Evolutionary conservation across 192 early-diverging fungal species (phyloP).

Genomic region (Geranomyces michiganensis): DNA sequence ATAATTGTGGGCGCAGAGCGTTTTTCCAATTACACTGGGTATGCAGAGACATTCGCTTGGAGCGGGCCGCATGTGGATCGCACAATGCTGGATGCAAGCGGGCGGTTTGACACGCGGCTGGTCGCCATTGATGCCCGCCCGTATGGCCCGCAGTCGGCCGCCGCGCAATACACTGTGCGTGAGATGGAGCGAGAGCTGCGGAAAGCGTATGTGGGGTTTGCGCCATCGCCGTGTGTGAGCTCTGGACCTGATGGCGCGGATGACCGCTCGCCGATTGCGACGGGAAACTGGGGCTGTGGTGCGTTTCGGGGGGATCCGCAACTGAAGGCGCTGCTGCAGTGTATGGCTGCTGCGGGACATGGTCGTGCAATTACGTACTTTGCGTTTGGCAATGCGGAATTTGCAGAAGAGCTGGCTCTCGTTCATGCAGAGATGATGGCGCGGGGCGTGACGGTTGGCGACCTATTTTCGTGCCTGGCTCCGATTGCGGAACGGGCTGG

Average conservation of each 20-base stretch:
- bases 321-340: conserved; percentile 51
- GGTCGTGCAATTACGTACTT: conserved; percentile 42
- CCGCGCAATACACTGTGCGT: background rate
- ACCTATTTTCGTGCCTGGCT: background rate
- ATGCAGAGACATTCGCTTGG: conserved; percentile 43
- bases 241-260: background rate
- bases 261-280: background rate
- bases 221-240: conserved; percentile 11
- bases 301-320: conserved; percentile 53
- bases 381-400: conserved; percentile 48
- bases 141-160: no score
- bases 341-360: conserved; percentile 45
- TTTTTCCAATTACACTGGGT: conserved; percentile 48
- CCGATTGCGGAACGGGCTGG: no score
- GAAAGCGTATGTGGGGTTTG: conserved; percentile 53
- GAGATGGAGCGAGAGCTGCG: conserved; percentile 44
- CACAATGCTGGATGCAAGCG: background rate
- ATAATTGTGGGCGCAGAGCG: conserved; percentile 47
- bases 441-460: background rate
- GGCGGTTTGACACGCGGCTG: conserved; percentile 2
- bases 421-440: background rate
- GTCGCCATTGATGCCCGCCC: conserved; percentile 14
- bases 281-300: conserved; percentile 48
- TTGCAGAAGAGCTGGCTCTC: conserved; percentile 24
- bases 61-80: conserved; percentile 30